Percentiles rank a stretch among this genome's conserved stretches.
Conservation (phyloP, 2,329 filamentous ascomycete genomes). For the Hymenoscyphus repandus region DNA sequence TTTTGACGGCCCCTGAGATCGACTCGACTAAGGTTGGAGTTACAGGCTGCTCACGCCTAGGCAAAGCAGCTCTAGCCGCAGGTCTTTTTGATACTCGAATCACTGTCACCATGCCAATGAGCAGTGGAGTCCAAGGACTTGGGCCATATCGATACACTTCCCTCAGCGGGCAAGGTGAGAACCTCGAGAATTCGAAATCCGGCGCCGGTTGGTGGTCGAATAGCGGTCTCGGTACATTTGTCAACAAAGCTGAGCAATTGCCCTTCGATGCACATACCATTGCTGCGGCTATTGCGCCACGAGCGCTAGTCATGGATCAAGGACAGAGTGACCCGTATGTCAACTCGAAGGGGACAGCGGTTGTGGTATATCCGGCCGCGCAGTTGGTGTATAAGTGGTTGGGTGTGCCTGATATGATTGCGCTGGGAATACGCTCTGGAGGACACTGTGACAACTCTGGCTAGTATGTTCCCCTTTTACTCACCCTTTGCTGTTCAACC, state of each 20-base stretch:
- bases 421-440: constrained; percentile 41
- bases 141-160: constrained; percentile 35
- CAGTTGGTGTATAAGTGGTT: constrained; percentile 33
- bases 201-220: constrained; percentile 34
- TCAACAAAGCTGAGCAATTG: constrained; percentile 29
- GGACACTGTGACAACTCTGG: constrained; percentile 46
- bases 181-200: constrained; percentile 37
- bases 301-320: constrained; percentile 32
- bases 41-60: constrained; percentile 33
- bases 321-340: constrained; percentile 39
- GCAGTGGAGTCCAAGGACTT: constrained; percentile 32
- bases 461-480: constrained; percentile 34
- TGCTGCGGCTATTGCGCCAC: constrained; percentile 32
- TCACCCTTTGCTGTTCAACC: background rate
- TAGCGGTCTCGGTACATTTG: constrained; percentile 31
- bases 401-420: constrained; percentile 33
- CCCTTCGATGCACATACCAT: constrained; percentile 35
- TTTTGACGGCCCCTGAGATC: constrained; percentile 34
- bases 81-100: constrained; percentile 34
- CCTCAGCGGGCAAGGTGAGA: constrained; percentile 38
- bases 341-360: constrained; percentile 43
- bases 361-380: constrained; percentile 31
- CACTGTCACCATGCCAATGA: constrained; percentile 34
- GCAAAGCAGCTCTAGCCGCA: constrained; percentile 33
- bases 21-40: constrained; percentile 31